Evolutionary conservation across 225 moss, liverwort and hornwort species (phyloP).

Genomic region (Lunularia cruciata): DNA sequence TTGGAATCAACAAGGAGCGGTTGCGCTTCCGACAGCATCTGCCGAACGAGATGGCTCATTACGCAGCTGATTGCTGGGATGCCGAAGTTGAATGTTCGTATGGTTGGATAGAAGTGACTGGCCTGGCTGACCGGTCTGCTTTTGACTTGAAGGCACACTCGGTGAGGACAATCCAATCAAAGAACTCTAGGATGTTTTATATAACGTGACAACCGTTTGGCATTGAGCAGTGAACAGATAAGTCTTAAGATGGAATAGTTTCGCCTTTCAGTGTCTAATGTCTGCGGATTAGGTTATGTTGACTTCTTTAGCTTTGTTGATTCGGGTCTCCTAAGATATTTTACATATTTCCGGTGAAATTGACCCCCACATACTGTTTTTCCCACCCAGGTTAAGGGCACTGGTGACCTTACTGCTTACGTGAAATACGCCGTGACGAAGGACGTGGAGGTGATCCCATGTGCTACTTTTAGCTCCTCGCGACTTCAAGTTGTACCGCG

Average conservation of each 20-base stretch:
- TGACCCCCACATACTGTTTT: no score
- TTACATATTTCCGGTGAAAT: no score
- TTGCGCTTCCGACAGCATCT: conserved; percentile 89
- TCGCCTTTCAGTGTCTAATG: no score
- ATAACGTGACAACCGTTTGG: no score
- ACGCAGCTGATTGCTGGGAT: conserved; percentile 98
- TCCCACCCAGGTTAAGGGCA: conserved; percentile 77
- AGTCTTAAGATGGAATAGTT: no score
- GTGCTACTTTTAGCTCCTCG: not conserved
- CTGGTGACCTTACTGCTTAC: conserved; percentile 58
- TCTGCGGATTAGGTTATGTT: no score
- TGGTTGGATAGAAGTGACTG: conserved; percentile 98
- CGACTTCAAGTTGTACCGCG: not conserved
- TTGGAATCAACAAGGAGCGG: conserved; percentile 76
- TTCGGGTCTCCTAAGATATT: no score
- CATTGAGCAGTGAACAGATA: no score
- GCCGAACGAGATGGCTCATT: conserved; percentile 95
- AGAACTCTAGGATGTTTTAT: no score
- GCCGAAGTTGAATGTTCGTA: conserved; percentile 94
- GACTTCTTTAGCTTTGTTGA: not conserved
- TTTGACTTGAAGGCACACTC: conserved; percentile 92
- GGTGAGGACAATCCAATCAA: conserved; percentile 45
- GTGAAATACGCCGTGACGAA: conserved; percentile 51
- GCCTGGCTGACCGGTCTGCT: conserved; percentile 91
- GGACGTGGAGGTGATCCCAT: conserved; percentile 51